Base-by-base conservation (phyloP, 345 rosid species). In the Gossypioides kirkii region DNA sequence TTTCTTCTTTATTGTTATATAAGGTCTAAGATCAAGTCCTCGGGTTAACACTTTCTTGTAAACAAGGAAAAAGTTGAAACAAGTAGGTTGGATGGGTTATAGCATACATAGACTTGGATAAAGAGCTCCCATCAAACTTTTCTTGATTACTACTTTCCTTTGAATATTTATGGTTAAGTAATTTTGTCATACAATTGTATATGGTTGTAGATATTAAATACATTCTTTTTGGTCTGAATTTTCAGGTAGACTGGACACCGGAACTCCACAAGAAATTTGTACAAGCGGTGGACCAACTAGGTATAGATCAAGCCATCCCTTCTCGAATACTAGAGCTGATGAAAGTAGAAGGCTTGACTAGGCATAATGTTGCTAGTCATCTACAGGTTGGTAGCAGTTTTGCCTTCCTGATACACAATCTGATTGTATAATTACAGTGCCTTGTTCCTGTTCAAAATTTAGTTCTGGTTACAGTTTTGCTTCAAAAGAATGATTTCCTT, bases 361-460 rank as follows among this genome's bases (percentile, higher is more conserved):
- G 99, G 84, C 98, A 95, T 78, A 95, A 95, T 83, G 90, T 95
- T 53, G 98, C 99, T 53, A 95, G 99, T 77, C 99, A 95, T 80
- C 97, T 95, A 58, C 99, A 95, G 97, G 99, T 91, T 52, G 16
- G 83, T 74, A 41, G 46, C 22, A 45, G 38, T 59, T 73, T 42
- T 25, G 17, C 14, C 22, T 50, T 46, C 54, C 52, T 13, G 10
- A 49, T 28, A 12, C 17, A 26, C 62, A 17, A 22, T 62, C 42
- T 2, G 62, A 49, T 69, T 69, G 52, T 14, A 70, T 70, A 32
- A 17, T 69, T 46, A 54, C 13, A 25, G 71, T 47, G 42, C 23
- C 43, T 68, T 26, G 43, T 36, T 28, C 42, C 43, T 68, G 56
- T 26, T 28, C 17, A 17, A 69, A 69, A 17, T 8, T 53, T 18